phyloP scores from a whole-genome alignment of 331 rosid species.

The Malus hybrid region DNA sequence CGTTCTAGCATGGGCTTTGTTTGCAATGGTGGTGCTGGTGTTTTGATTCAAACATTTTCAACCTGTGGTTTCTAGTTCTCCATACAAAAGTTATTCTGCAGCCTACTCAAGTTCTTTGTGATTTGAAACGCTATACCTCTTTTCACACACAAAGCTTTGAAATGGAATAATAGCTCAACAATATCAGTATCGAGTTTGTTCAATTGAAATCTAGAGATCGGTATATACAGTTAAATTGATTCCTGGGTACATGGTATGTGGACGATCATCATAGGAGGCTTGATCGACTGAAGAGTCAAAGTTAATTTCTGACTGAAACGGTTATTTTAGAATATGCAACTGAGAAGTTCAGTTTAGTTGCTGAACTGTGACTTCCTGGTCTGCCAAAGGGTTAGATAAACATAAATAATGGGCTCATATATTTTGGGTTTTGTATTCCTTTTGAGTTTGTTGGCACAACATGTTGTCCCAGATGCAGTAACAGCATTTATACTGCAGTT shows the following conservation, averaged over 20 bases:
- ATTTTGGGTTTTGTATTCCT: neutral
- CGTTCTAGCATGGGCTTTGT: neutral
- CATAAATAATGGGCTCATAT: neutral
- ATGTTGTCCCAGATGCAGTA: neutral
- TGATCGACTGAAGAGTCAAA: neutral
- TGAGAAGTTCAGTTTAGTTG: neutral
- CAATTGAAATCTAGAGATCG: too few species aligned
- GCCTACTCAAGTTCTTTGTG: neutral
- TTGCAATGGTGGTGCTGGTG: neutral
- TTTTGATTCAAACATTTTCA: neutral
- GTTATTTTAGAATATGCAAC: neutral
- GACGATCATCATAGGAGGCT: neutral
- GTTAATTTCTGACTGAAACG: neutral
- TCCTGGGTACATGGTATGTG: neutral
- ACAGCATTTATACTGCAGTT: neutral
- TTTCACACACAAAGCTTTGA: neutral
- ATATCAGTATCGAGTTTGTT: neutral
- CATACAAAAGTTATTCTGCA: neutral
- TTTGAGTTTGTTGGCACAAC: neutral
- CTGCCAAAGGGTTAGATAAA: neutral
- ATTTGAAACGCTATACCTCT: neutral
- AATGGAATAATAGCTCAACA: neutral
- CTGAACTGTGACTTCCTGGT: neutral
- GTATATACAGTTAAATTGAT: neutral
- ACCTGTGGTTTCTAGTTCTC: neutral